Conservation (phyloP, 495 filamentous ascomycete species). For the Aspergillus ellipticus region DNA sequence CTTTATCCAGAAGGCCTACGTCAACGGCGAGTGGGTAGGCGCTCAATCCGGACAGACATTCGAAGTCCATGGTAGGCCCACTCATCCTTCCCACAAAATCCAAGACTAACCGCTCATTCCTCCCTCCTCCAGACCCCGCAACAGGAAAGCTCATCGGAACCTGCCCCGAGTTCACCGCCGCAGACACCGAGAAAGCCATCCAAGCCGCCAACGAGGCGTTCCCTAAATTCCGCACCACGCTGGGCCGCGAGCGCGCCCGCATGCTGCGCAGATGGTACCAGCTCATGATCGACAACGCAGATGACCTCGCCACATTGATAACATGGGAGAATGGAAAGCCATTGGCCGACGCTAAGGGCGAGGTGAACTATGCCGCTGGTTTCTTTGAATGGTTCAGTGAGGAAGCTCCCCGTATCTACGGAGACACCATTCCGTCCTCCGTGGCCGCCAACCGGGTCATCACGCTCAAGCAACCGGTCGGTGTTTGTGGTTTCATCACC, state of each 20-base stretch:
- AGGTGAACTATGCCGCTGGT: conserved; percentile 66
- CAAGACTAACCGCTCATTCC: not conserved
- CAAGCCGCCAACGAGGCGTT: conserved; percentile 72
- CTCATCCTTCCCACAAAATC: not conserved
- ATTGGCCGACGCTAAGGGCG: conserved; percentile 63
- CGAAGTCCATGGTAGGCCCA: conserved; percentile 60
- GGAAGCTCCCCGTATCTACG: conserved; percentile 67
- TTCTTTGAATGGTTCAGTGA: conserved; percentile 81
- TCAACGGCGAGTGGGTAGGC: conserved; percentile 81
- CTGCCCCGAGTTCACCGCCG: conserved; percentile 72
- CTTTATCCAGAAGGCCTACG: conserved; percentile 76
- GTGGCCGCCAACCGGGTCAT: conserved; percentile 69
- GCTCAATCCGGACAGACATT: conserved; percentile 77
- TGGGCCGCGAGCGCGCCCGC: conserved; percentile 75
- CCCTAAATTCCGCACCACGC: conserved; percentile 66
- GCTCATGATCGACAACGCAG: conserved; percentile 78
- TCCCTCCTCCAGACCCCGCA: conserved; percentile 71
- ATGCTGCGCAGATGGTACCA: conserved; percentile 90
- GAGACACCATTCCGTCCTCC: conserved; percentile 70
- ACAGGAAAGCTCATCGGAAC: conserved; percentile 75
- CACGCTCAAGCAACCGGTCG: conserved; percentile 81
- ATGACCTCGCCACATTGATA: conserved; percentile 86
- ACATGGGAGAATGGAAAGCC: conserved; percentile 83
- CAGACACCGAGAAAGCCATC: conserved; percentile 77
- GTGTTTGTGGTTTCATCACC: conserved; percentile 92